Evolutionary conservation across 371 early-diverging fungal genomes (phyloP), one percentile per base, ranked within the genome.

Genomic region (Circinella umbellata): DNA sequence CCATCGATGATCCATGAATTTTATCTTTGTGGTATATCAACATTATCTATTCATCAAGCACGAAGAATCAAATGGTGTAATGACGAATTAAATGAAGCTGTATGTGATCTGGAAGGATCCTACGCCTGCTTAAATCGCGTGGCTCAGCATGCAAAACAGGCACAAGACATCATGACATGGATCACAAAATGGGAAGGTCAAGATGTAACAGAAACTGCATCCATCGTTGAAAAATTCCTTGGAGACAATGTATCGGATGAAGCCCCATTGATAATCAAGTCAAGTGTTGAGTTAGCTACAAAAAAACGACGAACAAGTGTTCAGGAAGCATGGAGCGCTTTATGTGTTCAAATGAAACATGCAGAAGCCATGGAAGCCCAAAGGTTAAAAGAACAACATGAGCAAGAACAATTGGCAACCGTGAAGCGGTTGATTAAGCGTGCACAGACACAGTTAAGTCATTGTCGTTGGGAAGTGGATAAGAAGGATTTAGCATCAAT

Each of bases 401-500:
- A n/a, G 4, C 18, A 35, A 9, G 35, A 48, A 36, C 35, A 51
- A 35, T 18, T 64, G 35, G 65, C 42, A 13, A 48, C 42, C 4
- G 48, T 64, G 34, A 53, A 64, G 18, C 13, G n/a, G 0, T 17
- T 64, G 9, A 18, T 64, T 4, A 51, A 49, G 36, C 48, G 53
- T n/a, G 65, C 65, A 1, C 53, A n/a, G 9, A 14, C 37, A 4
- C 65, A 64, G 35, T 39, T 61, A 4, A 8, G 42, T 8, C 39
- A 61, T 38, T 42, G 38, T n/a, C 38, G 34, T 4, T 61, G 62
- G 64, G 15, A 38, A 9, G 15, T 64, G 36, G 49, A 47, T 35
- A 36, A 66, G 8, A 46, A 18, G 10, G 46, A 66, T 59, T n/a
- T 66, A 8, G 67, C 9, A 1, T 57, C 67, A n/a, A 66, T 66